Base-by-base conservation (phyloP, 2,329 filamentous ascomycete species). In the Daldinia eschscholtzii region DNA sequence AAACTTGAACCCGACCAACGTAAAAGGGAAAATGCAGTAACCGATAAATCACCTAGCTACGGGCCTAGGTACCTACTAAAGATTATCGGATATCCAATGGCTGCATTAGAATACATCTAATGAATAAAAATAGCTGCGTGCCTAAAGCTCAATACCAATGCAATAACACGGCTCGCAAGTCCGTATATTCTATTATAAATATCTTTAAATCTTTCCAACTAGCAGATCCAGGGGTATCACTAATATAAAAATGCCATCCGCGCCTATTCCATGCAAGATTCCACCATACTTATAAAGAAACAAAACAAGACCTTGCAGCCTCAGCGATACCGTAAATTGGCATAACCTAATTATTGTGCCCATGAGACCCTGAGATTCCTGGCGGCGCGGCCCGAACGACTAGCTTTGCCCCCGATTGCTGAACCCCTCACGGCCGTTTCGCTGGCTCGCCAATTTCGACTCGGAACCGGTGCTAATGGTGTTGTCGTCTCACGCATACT, bases 361-460 rank as follows among this genome's bases (percentile, higher is more conserved):
- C 77, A 79, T 9, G 77, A 79, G 1, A 79, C 77, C 60, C 77
- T 65, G 2, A 79, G 68, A 57, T 78, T 76, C 71, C 71, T 72
- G 64, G 55, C 73, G 2, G 73, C 37, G 5, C 75, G 74, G 18
- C 71, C 69, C 28, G 70, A 61, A 12, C 72, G 75, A 53, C 68
- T 70, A 33, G 61, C 60, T 42, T 70, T 72, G 15, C 62, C 72
- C 26, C 69, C 72, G 46, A 72, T 65, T n/a, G 72, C 73, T 15
- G 76, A 76, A 46, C 72, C 70, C 23, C 73, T 72, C 57, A 76
- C 61, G 6, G 72, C 53, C 55, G 76, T 76, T 50, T 75, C 74
- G 26, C 70, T 68, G 10, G 61, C 71, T 57, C 72, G 72, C 72
- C 71, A 77, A 37, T 70, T 72, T 33, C 72, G 61, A 52, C 67